Percentiles rank a stretch among this genome's conserved stretches.
Evolutionary conservation across 202 grass and related monocot species (phyloP).

Genomic region (Panicum virgatum): DNA sequence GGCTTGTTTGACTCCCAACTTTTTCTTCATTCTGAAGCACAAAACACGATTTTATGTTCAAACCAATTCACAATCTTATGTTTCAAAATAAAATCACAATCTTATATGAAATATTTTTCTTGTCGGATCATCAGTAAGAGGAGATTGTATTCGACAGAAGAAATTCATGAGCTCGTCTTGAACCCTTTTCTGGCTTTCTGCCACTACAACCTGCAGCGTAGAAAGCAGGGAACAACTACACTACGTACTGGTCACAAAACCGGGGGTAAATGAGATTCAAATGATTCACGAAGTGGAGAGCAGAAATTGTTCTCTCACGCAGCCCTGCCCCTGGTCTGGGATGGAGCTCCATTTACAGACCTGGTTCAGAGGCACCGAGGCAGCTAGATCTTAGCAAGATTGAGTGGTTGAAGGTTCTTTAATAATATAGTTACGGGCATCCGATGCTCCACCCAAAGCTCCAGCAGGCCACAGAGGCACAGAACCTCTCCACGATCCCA

Average conservation of each 20-base stretch:
- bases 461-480: background rate
- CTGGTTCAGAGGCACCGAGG: background rate
- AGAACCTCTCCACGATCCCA: background rate
- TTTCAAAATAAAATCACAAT: background rate
- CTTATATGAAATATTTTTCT: background rate
- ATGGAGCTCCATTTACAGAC: too few species aligned
- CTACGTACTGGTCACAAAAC: background rate
- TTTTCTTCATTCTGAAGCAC: background rate
- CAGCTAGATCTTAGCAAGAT: constrained; percentile 1
- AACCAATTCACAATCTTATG: background rate
- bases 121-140: background rate
- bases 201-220: background rate
- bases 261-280: background rate
- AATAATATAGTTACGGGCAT: constrained; percentile 10
- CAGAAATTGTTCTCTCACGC: background rate
- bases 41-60: background rate
- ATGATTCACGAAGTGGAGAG: background rate
- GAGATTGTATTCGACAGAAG: background rate
- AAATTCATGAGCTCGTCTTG: background rate
- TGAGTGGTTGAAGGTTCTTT: background rate
- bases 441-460: constrained; percentile 22
- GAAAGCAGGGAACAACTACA: too few species aligned
- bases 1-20: too few species aligned
- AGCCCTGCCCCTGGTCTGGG: background rate
- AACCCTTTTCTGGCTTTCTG: background rate